Base-by-base conservation (phyloP, 192 early-diverging fungal genomes). In the Coemansia sp. region DNA sequence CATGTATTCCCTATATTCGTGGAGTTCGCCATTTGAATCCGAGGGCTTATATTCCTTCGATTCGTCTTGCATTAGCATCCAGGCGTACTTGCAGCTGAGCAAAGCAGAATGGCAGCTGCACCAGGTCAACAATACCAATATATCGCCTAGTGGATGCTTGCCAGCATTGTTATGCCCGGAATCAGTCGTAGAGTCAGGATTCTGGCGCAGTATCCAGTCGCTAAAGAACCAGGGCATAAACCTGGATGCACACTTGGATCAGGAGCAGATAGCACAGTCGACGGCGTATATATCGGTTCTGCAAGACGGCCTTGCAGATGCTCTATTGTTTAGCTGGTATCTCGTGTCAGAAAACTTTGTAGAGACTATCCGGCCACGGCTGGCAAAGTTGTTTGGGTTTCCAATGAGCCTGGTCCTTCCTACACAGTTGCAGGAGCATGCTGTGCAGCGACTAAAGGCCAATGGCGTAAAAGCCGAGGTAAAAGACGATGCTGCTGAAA, bases 301-400 rank as follows among this genome's bases (percentile, higher is more conserved):
- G n/a, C 88, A 93, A 58, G 85, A 90, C 28, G 84, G 81, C 21
- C 68, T 96, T 18, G 83, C 83, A 23, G 90, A 96, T 58, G 79
- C 87, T 6, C 61, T 92, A 80, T 67, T 94, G 19, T 94, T 86
- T 53, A 88, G 82, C 31, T 91, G 88, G 87, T 97, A 87, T 53
- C 62, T 90, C 6, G 93, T 93, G 42, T 63, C 81, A 5, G 85
- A 89, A 23, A 94, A 97, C 70, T 93, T 87, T 80, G 68, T 75
- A 20, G 82, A 88, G 14, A 73, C 71, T 12, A 91, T 88, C 30
- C 82, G 89, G 26, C 91, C 89, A 19, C 76, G 86, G 9, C 81
- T 92, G 40, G 85, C 86, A 4, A 82, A 79, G 45, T 52, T 89
- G 15, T 73, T 97, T 35, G 70, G 87, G 0, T 85, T 92, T 21